Evolutionary conservation across 768 basidiomycete species (phyloP), one percentile per base, ranked within the genome.

Genomic region (Mycena chlorophos): DNA sequence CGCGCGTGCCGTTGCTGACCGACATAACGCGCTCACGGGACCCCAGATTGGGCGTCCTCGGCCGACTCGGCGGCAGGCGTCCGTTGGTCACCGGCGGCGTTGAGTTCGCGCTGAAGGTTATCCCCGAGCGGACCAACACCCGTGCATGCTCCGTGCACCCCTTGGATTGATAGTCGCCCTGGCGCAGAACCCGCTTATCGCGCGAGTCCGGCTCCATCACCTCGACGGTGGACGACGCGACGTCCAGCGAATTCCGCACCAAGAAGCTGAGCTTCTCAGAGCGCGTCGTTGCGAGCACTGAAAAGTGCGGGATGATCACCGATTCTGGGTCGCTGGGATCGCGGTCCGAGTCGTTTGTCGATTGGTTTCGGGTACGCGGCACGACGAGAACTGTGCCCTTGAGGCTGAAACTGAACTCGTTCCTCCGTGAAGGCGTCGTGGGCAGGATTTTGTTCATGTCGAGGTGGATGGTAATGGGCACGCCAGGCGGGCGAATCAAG

Each of bases 361-460:
- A 20, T 27, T 26, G 54, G 1, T 67, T 59, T 4, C 61, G 54
- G 37, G 70, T 58, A 48, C 76, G 77, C 42, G 86, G 74, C 4
- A 77, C 78, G 28, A 92, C 69, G 3, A 91, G 73, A 40, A 91
- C 74, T 5, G 78, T 84, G 5, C 89, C 89, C 12, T 78, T 76
- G 43, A 91, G 80, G 12, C 73, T 78, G 68, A 91, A 89, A 4
- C 78, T 79, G 63, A 92, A 86, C 16, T 74, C 62, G 55, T 84
- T 85, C 69, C 85, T 87, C 26, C 78, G 71, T 8, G 88, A 82
- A 2, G 84, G 80, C 23, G 83, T 75, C 5, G 46, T 29, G 14
- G 91, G 73, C 38, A 42, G 6, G 40, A 42, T 42, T 42, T 91
- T 88, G 61, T 89, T 88, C 77, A 91, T 89, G 65, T 91, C 90